phyloP scores from a whole-genome alignment of 2,329 filamentous ascomycete genomes.

The Myriosclerotinia scirpicola region DNA sequence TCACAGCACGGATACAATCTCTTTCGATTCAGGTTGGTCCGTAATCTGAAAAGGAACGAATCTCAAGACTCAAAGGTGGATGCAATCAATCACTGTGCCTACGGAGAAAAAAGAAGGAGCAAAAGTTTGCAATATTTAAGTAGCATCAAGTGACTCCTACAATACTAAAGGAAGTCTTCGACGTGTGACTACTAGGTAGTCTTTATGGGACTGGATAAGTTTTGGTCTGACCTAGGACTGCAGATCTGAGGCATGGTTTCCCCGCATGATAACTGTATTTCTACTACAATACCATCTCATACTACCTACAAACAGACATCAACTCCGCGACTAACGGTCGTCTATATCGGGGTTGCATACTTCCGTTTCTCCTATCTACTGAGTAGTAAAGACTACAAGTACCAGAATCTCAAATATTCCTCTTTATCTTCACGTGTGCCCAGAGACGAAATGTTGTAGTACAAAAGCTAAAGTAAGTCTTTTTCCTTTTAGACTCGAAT shows the following conservation, averaged over 20 bases:
- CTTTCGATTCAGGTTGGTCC: not conserved
- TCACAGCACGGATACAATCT: not conserved
- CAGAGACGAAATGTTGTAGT: not conserved
- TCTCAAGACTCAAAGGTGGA: not conserved
- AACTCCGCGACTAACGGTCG: not conserved
- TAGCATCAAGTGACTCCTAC: slow-evolving; percentile 7
- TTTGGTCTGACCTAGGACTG: slow-evolving; percentile 1
- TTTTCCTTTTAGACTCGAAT: not conserved
- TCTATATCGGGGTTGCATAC: not conserved
- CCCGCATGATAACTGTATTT: slow-evolving; percentile 21
- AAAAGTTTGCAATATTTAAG: slow-evolving; percentile 1
- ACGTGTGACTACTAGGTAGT: slow-evolving; percentile 4
- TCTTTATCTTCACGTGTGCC: not conserved
- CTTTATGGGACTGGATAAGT: slow-evolving; percentile 2
- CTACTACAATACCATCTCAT: not conserved
- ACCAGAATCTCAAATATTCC: not conserved
- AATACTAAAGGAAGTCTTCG: not conserved
- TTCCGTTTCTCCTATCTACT: not conserved
- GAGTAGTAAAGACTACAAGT: not conserved
- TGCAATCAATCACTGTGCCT: not conserved
- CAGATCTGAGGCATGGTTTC: slow-evolving; percentile 22
- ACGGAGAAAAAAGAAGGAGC: not conserved
- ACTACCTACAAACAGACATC: not conserved
- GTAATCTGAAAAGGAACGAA: not conserved
- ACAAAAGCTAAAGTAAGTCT: not conserved